Evolutionary conservation across 441 rosid species (phyloP), one percentile per base, ranked within the genome.

Genomic region (Populus tomentosa): DNA sequence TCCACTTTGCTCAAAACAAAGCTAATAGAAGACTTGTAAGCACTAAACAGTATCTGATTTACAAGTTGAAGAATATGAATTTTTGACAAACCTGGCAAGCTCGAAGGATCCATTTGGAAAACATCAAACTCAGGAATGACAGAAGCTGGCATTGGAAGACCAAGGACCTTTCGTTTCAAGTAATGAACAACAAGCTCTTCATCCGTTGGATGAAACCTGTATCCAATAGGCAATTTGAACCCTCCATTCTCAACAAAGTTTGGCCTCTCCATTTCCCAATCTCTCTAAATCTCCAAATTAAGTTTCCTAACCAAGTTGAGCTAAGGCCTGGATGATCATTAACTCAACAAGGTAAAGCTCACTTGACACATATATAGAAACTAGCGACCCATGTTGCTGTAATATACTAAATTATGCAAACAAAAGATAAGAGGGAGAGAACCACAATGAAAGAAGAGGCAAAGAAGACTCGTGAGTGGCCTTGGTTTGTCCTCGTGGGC

Each of bases 171-270:
- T 50, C 91, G 81, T 81, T 80, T 87, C 77, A 95, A 87, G 87
- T 93, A 95, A 78, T 93, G 94, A 82, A 92, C 87, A 6, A 95
- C 89, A 66, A 95, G 90, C 76, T 95, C 99, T 61, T 95, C 97
- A 77, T 95, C 99, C 8, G 98, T 95, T 0, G 99, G 98, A 78
- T 87, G 94, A 84, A 95, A 95, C 28, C 98, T 82, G 72, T 89
- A 95, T 7, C 99, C 99, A 40, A 94, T 90, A 69, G 99, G 99
- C 78, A 95, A 74, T 84, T 89, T 91, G 14, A 92, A 69, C 28
- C 85, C 89, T 67, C 97, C 92, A 80, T 88, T 88, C 72, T 79
- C 89, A 18, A 86, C 89, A 59, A 89, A 86, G 77, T 80, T 88
- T 20, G 83, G 83, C 83, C 86, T 90, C 80, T 90, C 96, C 98